Evolutionary conservation across 495 filamentous ascomycete genomes (phyloP).

Genomic region (Lophiostoma macrostomum): DNA sequence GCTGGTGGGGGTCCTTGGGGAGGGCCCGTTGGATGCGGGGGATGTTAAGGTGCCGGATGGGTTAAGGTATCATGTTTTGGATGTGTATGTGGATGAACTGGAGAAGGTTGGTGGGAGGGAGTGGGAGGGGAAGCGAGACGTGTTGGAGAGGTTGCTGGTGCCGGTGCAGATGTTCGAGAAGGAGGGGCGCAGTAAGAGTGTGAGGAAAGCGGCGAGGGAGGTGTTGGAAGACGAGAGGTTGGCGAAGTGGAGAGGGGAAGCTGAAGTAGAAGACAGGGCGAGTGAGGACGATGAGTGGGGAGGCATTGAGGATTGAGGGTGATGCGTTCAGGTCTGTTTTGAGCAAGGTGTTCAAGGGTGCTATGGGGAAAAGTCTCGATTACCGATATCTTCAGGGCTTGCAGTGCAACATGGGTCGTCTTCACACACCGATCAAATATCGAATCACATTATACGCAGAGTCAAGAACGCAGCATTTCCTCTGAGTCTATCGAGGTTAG

Average conservation of each 20-base stretch:
- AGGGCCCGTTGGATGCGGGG: conserved; percentile 44
- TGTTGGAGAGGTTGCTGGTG: conserved; percentile 54
- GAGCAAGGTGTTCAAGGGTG: conserved; percentile 25
- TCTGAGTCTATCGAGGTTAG: too few relatives aligned
- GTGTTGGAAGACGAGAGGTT: conserved; percentile 73
- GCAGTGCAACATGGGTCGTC: too few relatives aligned
- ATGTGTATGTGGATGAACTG: conserved; percentile 77
- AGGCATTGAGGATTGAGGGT: conserved; percentile 62
- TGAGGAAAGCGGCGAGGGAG: conserved; percentile 68
- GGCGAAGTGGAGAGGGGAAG: conserved; percentile 49
- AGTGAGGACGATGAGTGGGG: conserved; percentile 63
- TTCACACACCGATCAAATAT: too few relatives aligned
- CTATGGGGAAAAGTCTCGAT: conserved; percentile 21
- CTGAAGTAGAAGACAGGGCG: conserved; percentile 49
- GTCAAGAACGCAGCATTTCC: too few relatives aligned
- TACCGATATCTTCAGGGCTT: too few relatives aligned
- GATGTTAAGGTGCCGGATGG: conserved; percentile 68
- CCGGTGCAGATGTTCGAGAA: conserved; percentile 56
- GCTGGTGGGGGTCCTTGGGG: conserved; percentile 41
- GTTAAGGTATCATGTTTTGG: conserved; percentile 79
- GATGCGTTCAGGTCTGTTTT: conserved; percentile 3
- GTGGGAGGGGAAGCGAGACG: conserved; percentile 46
- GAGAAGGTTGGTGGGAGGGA: conserved; percentile 62
- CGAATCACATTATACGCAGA: too few relatives aligned
- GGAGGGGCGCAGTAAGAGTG: conserved; percentile 65